These are phyloP conservation scores for Avena sativa DNA, from an alignment of 176 grass and related monocot species.

Conservation along the genomic window DNA sequence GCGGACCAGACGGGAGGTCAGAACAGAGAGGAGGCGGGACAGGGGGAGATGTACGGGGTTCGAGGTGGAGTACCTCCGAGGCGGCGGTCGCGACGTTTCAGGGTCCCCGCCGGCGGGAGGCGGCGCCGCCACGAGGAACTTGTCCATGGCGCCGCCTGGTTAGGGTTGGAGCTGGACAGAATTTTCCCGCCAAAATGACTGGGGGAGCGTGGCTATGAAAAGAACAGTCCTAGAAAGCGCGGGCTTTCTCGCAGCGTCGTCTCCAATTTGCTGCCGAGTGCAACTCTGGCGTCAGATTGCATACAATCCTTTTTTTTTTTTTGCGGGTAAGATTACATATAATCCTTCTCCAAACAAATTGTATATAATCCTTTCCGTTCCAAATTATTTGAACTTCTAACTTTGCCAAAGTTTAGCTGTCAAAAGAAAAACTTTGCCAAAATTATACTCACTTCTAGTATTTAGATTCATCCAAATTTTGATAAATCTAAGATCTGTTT, in stretches of 20 bases:
- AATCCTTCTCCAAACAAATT: too few species aligned
- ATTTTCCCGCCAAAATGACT: conserved; percentile 42
- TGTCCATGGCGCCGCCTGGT: conserved; percentile 58
- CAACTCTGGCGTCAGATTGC: too few species aligned
- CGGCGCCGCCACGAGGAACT: conserved; percentile 58
- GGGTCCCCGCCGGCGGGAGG: conserved; percentile 35
- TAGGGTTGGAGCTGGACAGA: conserved; percentile 20
- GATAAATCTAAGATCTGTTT: too few species aligned
- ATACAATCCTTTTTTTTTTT: too few species aligned
- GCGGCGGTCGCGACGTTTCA: conserved; percentile 1
- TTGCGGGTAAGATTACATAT: too few species aligned
- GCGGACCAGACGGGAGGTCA: background rate
- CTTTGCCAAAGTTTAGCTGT: fast-evolving
- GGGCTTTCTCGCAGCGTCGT: background rate
- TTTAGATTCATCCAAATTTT: too few species aligned
- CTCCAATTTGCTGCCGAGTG: background rate
- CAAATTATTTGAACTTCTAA: too few species aligned
- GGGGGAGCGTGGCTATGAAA: background rate
- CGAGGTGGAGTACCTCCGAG: conserved; percentile 35
- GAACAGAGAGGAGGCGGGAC: background rate
- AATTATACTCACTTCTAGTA: too few species aligned
- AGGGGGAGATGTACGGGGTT: background rate
- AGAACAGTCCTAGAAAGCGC: background rate
- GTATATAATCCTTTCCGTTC: too few species aligned
- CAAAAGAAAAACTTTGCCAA: too few species aligned